Conservation (phyloP, 306 rosid genomes). For the Pterocarpus santalinus region DNA sequence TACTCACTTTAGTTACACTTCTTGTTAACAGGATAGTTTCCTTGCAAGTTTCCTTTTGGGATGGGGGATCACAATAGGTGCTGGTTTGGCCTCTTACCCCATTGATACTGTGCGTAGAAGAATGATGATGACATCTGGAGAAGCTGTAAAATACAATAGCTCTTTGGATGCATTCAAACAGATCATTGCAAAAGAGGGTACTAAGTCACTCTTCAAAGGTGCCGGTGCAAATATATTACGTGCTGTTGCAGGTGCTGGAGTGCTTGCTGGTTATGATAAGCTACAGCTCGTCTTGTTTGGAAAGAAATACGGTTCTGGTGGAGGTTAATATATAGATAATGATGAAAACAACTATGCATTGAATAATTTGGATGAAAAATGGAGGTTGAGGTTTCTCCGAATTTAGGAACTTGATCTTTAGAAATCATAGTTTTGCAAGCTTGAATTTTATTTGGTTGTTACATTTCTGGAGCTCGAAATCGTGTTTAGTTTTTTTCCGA, state of each 20-base stretch:
- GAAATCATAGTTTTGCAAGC: conserved; percentile 45
- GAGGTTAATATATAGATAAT: conserved; percentile 61
- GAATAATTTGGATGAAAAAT: conserved; percentile 53
- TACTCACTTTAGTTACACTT: conserved; percentile 32
- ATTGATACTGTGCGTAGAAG: conserved; percentile 90
- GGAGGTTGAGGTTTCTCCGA: conserved; percentile 29
- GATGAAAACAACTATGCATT: conserved; percentile 50
- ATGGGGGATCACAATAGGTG: conserved; percentile 90
- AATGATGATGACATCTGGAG: conserved; percentile 99
- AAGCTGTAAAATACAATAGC: conserved; percentile 86
- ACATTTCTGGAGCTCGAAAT: conserved; percentile 23
- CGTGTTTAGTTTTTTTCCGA: neutral
- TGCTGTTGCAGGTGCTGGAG: conserved; percentile 97
- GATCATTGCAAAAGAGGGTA: conserved; percentile 78
- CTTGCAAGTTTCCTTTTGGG: conserved; percentile 89
- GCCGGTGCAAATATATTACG: conserved; percentile 92
- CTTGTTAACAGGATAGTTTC: conserved; percentile 81
- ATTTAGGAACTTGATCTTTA: conserved; percentile 42
- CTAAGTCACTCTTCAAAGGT: conserved; percentile 90
- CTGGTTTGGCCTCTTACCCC: conserved; percentile 90
- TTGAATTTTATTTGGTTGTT: conserved; percentile 45
- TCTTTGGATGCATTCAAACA: conserved; percentile 79
- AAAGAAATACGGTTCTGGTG: conserved; percentile 94
- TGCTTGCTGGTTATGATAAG: conserved; percentile 92
- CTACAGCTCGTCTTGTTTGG: conserved; percentile 82